Conservation (phyloP, 306 rosid species). For the Cucumis melo region DNA sequence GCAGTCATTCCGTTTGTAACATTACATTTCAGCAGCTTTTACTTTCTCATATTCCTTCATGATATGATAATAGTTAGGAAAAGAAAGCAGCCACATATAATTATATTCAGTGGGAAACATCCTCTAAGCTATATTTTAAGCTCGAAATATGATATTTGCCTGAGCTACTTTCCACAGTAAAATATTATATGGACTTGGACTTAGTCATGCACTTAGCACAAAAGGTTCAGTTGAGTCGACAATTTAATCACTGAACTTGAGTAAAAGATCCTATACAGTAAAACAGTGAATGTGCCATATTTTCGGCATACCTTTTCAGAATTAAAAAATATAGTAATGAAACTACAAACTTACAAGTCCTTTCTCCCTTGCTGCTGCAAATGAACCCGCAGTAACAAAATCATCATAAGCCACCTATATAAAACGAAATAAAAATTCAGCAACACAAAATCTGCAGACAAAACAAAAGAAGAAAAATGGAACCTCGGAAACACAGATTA, state of each 20-base stretch:
- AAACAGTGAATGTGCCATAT: background rate
- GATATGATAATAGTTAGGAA: no score
- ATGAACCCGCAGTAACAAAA: conserved; percentile 79
- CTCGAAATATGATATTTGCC: background rate
- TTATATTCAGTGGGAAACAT: background rate
- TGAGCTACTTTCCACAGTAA: background rate
- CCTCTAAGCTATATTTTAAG: background rate
- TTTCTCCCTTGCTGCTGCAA: conserved; percentile 83
- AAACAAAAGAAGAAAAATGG: background rate
- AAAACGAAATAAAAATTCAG: conserved; percentile 8
- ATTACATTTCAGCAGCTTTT: no score
- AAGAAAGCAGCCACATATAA: background rate
- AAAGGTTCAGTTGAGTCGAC: background rate
- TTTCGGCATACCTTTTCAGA: background rate
- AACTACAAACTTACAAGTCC: conserved; percentile 62
- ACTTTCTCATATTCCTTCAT: no score
- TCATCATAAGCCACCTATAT: conserved; percentile 71
- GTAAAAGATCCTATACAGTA: background rate
- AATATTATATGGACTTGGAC: background rate
- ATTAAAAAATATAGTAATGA: background rate
- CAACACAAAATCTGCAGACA: background rate
- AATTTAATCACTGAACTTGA: background rate
- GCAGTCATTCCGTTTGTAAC: no score
- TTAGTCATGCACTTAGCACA: background rate
- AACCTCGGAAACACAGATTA: background rate